Percentiles rank a stretch among this genome's conserved stretches.
These are phyloP conservation scores for Rhododendron williamsianum DNA, from an alignment of 148 eudicot species.

Conservation along the genomic window DNA sequence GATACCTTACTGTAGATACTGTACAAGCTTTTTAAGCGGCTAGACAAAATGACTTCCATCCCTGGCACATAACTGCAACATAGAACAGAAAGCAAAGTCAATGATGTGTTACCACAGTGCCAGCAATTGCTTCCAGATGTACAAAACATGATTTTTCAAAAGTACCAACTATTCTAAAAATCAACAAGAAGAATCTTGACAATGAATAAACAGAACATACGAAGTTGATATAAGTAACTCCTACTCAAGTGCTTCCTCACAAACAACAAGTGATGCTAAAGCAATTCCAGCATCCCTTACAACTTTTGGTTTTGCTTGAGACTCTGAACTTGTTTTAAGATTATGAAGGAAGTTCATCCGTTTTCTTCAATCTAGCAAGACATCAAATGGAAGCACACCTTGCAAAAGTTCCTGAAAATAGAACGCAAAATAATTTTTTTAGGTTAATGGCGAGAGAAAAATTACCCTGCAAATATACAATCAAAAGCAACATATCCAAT, in stretches of 20 bases:
- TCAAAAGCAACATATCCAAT: background rate
- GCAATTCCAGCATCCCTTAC: constrained; percentile 88
- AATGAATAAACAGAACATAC: constrained; percentile 33
- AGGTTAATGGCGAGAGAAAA: background rate
- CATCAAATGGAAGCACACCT: constrained; percentile 89
- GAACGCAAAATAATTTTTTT: constrained; percentile 6
- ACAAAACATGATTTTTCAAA: background rate
- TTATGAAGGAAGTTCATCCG: constrained; percentile 52
- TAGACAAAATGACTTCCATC: constrained; percentile 84
- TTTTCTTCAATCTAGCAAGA: constrained; percentile 69
- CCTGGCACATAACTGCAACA: constrained; percentile 88
- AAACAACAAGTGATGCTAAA: constrained; percentile 62
- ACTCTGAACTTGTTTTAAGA: constrained; percentile 32
- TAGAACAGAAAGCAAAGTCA: constrained; percentile 14
- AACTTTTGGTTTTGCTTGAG: constrained; percentile 57
- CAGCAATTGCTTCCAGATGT: constrained; percentile 2
- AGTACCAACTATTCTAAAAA: background rate
- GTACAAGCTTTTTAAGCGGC: constrained; percentile 86
- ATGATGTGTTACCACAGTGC: constrained; percentile 5
- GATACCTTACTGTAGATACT: constrained; percentile 86
- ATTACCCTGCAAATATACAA: background rate
- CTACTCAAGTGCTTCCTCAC: constrained; percentile 88
- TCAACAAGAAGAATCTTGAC: constrained; percentile 1
- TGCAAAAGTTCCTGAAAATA: constrained; percentile 75
- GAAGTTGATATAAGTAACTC: constrained; percentile 89